Evolutionary conservation across 257 asterid species (phyloP).

Genomic region (Ajuga chamaepitys): DNA sequence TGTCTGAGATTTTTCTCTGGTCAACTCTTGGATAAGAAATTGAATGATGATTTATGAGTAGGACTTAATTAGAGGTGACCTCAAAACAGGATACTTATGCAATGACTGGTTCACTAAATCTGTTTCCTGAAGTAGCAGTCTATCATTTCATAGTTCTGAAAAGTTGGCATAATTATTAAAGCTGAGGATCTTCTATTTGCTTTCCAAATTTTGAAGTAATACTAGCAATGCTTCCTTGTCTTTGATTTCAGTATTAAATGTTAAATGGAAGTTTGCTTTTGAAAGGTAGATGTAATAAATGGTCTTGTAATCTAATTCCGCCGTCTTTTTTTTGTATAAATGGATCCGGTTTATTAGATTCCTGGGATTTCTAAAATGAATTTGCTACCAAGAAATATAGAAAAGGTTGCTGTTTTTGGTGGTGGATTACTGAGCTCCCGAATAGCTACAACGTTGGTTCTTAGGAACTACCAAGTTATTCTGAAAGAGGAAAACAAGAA

Average conservation of each 20-base stretch:
- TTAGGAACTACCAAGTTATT: conserved; percentile 30
- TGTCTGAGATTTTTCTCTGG: conserved; percentile 8
- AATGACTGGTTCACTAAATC: neutral
- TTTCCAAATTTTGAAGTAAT: neutral
- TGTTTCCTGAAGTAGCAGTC: neutral
- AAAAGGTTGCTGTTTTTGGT: conserved; percentile 45
- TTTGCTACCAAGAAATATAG: conserved; percentile 37
- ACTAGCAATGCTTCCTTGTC: neutral
- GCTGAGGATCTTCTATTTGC: neutral
- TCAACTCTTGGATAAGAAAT: neutral
- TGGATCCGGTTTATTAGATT: conserved; percentile 26
- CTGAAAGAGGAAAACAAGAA: conserved; percentile 32
- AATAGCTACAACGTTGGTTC: conserved; percentile 33
- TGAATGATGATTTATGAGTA: neutral
- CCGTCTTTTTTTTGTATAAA: neutral
- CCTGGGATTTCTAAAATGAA: conserved; percentile 36
- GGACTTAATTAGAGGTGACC: neutral
- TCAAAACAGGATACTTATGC: neutral
- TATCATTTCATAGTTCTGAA: neutral
- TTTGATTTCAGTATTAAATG: neutral
- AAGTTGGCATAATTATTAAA: neutral
- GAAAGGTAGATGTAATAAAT: neutral
- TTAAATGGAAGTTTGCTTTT: neutral
- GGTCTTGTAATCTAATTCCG: neutral
- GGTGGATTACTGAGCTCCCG: conserved; percentile 45